Evolutionary conservation across 2,329 filamentous ascomycete genomes (phyloP), one percentile per base, ranked within the genome.

Genomic region (Tolypocladium tropicale): DNA sequence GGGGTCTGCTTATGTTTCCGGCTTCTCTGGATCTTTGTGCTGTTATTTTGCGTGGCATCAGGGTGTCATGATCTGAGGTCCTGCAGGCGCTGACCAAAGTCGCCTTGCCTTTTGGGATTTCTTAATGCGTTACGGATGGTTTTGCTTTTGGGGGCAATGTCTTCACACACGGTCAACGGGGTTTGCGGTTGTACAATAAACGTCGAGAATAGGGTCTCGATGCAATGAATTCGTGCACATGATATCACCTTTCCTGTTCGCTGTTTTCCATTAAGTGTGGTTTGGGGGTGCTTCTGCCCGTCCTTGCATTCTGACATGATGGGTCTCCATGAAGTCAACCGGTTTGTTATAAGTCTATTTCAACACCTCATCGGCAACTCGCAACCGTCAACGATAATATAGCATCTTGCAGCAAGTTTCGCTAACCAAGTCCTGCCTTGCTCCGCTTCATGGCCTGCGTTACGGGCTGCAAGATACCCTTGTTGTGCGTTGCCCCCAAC

Each of bases 381-480:
- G n/a, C n/a, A n/a, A n/a, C n/a, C n/a, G n/a, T n/a, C 10, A n/a
- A 12, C 25, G 16, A 30, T 48, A 6, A 11, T 0, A 33, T 18
- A 11, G 18, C 10, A 28, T 50, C 18, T 11, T n/a, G 46, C 30
- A 33, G 14, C 14, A 10, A 28, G 23, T 9, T 25, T 1, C 16
- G 36, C 39, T 73, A 80, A n/a, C 90, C 90, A 52, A 99, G 73
- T 2, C 94, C 94, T 25, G 90, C 87, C 68, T 91, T 95, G 11
- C 83, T 85, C 39, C 84, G 89, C 74, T 95, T 96, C 63, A 99
- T 88, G 30, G 94, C 83, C 61, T 96, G 92, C 30, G 84, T 80
- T 28, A 99, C 88, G 0, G 93, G 93, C 59, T 90, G 83, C 60
- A 95, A 72, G 54, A 96, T 94, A 34, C 94, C 94, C 70, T 94